These are phyloP conservation scores for Neonectria ditissima DNA, from an alignment of 2,329 filamentous ascomycete genomes.

Conservation along the genomic window DNA sequence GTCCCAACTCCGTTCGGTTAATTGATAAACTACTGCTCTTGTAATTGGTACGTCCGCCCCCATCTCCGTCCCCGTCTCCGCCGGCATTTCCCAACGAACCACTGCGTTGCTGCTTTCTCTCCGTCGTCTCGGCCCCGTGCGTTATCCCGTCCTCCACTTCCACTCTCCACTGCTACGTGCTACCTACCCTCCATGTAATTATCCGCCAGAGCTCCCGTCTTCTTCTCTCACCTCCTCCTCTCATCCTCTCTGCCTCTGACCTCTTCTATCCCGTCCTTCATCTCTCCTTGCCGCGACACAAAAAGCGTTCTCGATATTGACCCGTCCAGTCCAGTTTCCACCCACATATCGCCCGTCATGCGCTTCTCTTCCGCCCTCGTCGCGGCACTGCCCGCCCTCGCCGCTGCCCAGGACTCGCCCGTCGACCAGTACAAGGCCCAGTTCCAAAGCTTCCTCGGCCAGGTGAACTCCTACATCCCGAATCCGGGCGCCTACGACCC, in stretches of 20 bases:
- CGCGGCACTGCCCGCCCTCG: constrained; percentile 68
- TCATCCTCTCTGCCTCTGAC: background rate
- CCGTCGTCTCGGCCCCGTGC: constrained; percentile 2
- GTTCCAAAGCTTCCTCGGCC: constrained; percentile 73
- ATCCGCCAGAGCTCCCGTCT: constrained; percentile 12
- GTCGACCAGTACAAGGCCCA: constrained; percentile 71
- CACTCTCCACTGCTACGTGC: background rate
- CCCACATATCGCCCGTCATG: constrained; percentile 55
- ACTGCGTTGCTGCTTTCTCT: constrained; percentile 10
- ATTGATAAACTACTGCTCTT: background rate
- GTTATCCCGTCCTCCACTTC: constrained; percentile 21
- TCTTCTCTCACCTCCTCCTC: constrained; percentile 22
- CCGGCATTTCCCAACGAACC: constrained; percentile 21
- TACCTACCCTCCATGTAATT: constrained; percentile 19
- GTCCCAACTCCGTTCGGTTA: constrained; percentile 3
- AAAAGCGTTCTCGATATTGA: constrained; percentile 19
- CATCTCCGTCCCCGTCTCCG: constrained; percentile 11
- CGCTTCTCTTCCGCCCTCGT: constrained; percentile 66
- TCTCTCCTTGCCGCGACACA: constrained; percentile 4
- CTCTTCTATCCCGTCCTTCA: constrained; percentile 10
- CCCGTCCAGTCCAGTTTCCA: constrained; percentile 12
- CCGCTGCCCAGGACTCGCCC: constrained; percentile 63
- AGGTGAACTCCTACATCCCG: constrained; percentile 65
- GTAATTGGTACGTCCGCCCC: constrained; percentile 11
- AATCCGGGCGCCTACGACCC: constrained; percentile 57